Evolutionary conservation across 2,329 filamentous ascomycete genomes (phyloP).

Genomic region (Sporothrix phasma): DNA sequence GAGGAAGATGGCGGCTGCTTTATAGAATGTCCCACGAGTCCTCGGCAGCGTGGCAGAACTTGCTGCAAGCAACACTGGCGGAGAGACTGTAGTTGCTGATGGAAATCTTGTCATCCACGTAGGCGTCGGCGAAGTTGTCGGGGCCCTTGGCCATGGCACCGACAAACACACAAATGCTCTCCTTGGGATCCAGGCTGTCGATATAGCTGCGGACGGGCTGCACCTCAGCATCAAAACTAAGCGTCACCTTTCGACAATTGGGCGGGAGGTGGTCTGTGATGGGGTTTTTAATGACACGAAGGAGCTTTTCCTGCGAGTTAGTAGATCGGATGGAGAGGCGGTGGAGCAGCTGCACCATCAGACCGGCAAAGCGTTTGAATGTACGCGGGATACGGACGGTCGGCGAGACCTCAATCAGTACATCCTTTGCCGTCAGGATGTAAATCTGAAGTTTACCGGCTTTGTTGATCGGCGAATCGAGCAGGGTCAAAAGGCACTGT

Average conservation of each 20-base stretch:
- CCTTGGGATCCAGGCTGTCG: slow-evolving; percentile 62
- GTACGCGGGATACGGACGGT: slow-evolving; percentile 94
- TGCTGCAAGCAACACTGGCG: slow-evolving; percentile 97
- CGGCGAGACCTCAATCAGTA: slow-evolving; percentile 96
- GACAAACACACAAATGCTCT: slow-evolving; percentile 96
- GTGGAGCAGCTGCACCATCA: slow-evolving; percentile 97
- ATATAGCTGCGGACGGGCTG: slow-evolving; percentile 87
- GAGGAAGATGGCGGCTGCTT: not conserved
- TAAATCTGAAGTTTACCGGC: slow-evolving; percentile 96
- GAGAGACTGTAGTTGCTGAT: slow-evolving; percentile 98
- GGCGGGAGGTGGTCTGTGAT: slow-evolving; percentile 94
- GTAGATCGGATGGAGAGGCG: slow-evolving; percentile 92
- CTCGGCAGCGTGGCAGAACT: slow-evolving; percentile 97
- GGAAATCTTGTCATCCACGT: slow-evolving; percentile 93
- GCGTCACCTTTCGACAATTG: slow-evolving; percentile 94
- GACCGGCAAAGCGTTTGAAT: slow-evolving; percentile 95
- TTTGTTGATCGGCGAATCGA: slow-evolving; percentile 98
- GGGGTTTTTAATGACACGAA: slow-evolving; percentile 95
- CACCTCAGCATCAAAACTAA: slow-evolving; percentile 86
- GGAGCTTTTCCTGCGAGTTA: slow-evolving; percentile 91
- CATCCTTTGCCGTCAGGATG: slow-evolving; percentile 94
- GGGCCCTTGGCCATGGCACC: slow-evolving; percentile 97
- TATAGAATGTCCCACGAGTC: slow-evolving; percentile 92
- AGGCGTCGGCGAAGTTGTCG: slow-evolving; percentile 88
- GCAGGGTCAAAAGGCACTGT: slow-evolving; percentile 89